Base-by-base conservation (phyloP, 805 yeast genomes). In the Maudiozyma serrabonitensis region DNA sequence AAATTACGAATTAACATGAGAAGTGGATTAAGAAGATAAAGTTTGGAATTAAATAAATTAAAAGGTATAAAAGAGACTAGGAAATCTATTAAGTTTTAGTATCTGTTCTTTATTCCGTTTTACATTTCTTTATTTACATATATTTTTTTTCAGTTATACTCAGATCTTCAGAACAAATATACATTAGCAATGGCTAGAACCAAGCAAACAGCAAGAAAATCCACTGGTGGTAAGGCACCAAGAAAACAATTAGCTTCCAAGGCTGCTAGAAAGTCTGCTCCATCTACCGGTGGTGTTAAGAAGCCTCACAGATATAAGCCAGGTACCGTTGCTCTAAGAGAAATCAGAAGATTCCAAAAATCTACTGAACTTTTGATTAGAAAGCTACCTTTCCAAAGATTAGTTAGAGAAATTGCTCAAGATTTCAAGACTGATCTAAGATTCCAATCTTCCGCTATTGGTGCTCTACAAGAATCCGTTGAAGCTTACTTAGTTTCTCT, bases 391-490 rank as follows among this genome's bases (percentile, higher is more conserved):
- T 91, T 91, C 84, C 96, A 91, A 72, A 84, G 97, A 79, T 80
- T 90, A 69, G 96, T 90, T 51, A 80, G 96, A 72, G 96, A 90
- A 75, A 87, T 91, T 56, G 95, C 96, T 56, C 91, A 85, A 72
- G 96, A 89, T 70, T 85, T 86, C 81, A 85, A 84, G 77, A 81
- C 91, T 62, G 95, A 86, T 69, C 80, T 89, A 72, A 84, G 96
- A 79, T 91, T 93, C 84, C 97, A 91, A 73, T 86, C 96, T 50
- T 86, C 95, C 58, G 99, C 99, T 58, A 85, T 91, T 59, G 90
- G 95, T 75, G 99, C 99, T 60, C 78, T 91, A 64, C 99, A 91
- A 74, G 99, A 93, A 76, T 90, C 98, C 56, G 96, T 91, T 55
- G 99, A 91, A 79, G 97, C 97, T 66, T 93, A 89, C 80, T 78